These are phyloP conservation scores for Colletotrichum sojae DNA, from an alignment of 2,329 filamentous ascomycete genomes.

Conservation along the genomic window DNA sequence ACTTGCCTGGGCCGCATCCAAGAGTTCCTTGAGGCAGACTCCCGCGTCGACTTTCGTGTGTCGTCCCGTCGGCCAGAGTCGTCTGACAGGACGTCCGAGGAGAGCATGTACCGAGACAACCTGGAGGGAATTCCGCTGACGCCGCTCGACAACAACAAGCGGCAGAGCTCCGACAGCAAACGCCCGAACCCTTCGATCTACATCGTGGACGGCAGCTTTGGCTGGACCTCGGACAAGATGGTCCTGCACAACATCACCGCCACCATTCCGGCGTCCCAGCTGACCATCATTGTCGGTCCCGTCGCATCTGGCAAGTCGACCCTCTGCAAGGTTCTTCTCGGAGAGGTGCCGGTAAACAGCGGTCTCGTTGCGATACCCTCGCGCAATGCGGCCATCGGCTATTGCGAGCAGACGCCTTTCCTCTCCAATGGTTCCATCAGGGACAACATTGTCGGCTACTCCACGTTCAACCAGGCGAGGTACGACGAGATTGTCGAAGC, in stretches of 20 bases:
- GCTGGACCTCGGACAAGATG: slow-evolving; percentile 49
- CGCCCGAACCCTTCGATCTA: slow-evolving; percentile 2
- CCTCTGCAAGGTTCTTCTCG: slow-evolving; percentile 54
- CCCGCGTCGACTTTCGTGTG: slow-evolving; percentile 46
- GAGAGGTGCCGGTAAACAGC: slow-evolving; percentile 45
- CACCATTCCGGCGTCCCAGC: slow-evolving; percentile 46
- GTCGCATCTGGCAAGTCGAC: slow-evolving; percentile 59
- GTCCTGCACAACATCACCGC: slow-evolving; percentile 51
- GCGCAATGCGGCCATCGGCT: slow-evolving; percentile 45
- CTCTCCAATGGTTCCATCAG: slow-evolving; percentile 44
- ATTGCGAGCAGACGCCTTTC: slow-evolving; percentile 51
- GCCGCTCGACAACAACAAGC: not conserved
- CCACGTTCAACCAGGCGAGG: slow-evolving; percentile 39
- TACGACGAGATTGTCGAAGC: slow-evolving; percentile 44
- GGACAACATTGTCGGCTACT: slow-evolving; percentile 45
- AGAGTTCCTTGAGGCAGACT: slow-evolving; percentile 51
- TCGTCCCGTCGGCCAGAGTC: slow-evolving; percentile 12
- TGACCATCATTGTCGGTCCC: slow-evolving; percentile 58
- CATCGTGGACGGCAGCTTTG: slow-evolving; percentile 47
- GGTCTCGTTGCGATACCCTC: slow-evolving; percentile 41
- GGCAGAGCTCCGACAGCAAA: not conserved
- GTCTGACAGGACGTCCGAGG: slow-evolving; percentile 34
- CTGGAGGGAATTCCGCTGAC: slow-evolving; percentile 21
- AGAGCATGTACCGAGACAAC: slow-evolving; percentile 24
- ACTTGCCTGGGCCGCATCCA: slow-evolving; percentile 54